Evolutionary conservation across 2,329 filamentous ascomycete species (phyloP).

Genomic region (Beauveria brongniartii): DNA sequence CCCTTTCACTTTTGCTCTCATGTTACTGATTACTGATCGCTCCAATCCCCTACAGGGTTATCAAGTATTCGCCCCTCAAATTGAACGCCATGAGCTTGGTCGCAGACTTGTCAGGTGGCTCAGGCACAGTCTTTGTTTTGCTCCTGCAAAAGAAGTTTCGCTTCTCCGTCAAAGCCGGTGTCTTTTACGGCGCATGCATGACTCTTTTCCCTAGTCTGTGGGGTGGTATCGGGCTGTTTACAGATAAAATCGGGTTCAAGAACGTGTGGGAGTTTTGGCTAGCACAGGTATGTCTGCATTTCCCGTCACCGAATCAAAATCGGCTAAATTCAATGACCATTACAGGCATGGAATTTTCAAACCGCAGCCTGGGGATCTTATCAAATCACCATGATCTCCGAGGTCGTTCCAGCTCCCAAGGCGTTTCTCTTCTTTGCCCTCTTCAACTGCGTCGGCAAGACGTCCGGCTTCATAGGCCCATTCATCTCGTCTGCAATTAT

Average conservation of each 20-base stretch:
- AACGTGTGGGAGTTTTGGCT: conserved; percentile 16
- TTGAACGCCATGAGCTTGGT: conserved; percentile 15
- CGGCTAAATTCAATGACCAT: neutral
- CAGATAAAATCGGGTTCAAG: conserved; percentile 15
- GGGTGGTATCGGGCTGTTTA: conserved; percentile 17
- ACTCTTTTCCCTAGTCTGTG: conserved; percentile 15
- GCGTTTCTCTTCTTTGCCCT: conserved; percentile 18
- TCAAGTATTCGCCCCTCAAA: conserved; percentile 16
- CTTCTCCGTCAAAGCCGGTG: conserved; percentile 17
- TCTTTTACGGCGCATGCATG: conserved; percentile 17
- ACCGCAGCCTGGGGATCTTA: conserved; percentile 15
- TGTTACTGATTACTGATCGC: no score
- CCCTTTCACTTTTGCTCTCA: neutral
- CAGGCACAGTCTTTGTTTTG: conserved; percentile 15
- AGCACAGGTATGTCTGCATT: neutral
- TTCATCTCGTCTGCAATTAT: conserved; percentile 19
- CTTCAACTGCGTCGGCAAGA: conserved; percentile 19
- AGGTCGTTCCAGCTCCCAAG: conserved; percentile 17
- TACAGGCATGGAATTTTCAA: conserved; percentile 14
- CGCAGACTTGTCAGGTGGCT: conserved; percentile 15
- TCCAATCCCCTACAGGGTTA: conserved; percentile 7
- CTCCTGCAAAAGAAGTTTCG: conserved; percentile 16
- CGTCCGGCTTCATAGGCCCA: conserved; percentile 18
- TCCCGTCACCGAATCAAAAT: no score
- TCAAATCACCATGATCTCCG: conserved; percentile 19